Evolutionary conservation across 2,329 filamentous ascomycete species (phyloP).

Genomic region (Pezicula neosporulosa): DNA sequence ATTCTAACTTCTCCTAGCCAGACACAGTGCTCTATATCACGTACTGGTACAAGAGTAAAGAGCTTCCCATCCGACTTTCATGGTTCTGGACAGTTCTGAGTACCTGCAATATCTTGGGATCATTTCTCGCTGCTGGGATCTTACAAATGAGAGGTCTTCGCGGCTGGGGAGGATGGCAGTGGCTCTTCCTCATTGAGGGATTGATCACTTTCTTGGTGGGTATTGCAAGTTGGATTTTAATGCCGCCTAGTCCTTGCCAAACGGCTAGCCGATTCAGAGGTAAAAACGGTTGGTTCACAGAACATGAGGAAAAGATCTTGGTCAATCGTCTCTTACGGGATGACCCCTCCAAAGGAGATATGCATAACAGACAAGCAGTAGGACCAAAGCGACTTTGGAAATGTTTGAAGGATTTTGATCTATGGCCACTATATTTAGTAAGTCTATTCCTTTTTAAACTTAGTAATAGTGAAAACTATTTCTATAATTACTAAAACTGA

Average conservation of each 20-base stretch:
- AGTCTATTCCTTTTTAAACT: neutral
- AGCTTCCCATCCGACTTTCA: no score
- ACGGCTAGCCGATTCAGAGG: slow-evolving; percentile 56
- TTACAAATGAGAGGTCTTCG: no score
- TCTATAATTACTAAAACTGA: no score
- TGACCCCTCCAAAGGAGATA: slow-evolving; percentile 41
- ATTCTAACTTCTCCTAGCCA: no score
- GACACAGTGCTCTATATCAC: no score
- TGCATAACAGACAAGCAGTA: slow-evolving; percentile 46
- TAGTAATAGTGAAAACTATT: neutral
- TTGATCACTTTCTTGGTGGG: slow-evolving; percentile 48
- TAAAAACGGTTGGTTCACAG: slow-evolving; percentile 53
- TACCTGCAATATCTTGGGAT: no score
- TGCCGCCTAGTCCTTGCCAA: slow-evolving; percentile 57
- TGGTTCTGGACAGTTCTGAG: no score
- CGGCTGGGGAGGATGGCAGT: slow-evolving; percentile 48
- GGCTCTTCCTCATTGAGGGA: slow-evolving; percentile 42
- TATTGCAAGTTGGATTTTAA: slow-evolving; percentile 47
- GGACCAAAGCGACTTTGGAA: slow-evolving; percentile 39
- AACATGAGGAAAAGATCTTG: slow-evolving; percentile 56
- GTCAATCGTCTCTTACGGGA: slow-evolving; percentile 55
- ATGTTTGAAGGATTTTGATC: slow-evolving; percentile 44
- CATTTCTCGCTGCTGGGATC: no score
- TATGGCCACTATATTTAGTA: slow-evolving; percentile 43
- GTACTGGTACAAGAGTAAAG: no score